Base-by-base conservation (phyloP, 2,329 filamentous ascomycete genomes). In the Hypomyces perniciosus region DNA sequence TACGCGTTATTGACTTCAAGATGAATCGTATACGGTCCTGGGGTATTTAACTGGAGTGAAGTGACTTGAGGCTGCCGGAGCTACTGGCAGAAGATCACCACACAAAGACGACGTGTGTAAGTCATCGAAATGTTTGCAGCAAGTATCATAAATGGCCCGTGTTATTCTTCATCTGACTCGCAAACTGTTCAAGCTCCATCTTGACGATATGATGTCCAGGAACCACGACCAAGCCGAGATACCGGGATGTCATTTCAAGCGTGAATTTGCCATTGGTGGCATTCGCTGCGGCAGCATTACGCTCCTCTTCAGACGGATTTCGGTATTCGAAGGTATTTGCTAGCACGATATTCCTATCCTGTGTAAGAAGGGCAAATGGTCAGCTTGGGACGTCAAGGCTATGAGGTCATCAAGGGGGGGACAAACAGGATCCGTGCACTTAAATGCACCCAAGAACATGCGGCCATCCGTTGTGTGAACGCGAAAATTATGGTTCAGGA, bases 321-420 rank as follows among this genome's bases (percentile, higher is more conserved):
- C 92, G 87, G 69, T 96, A 97, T 69, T 99, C 93, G 68, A 93
- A 87, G 0, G 92, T 88, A 58, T 87, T 79, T 34, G 86, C 79
- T 47, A 99, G 81, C 47, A 99, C 89, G 57, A 97, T 79, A 63
- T 99, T 96, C 61, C 81, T 82, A 55, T 96, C 88, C 90, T 95
- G 59, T 29, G 27, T 8, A 38, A 38, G 20, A 5, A 38, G 20
- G n/a, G 7, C 20, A 20, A n/a, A 6, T 12, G 6, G 10, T 38
- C 20, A 38, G 35, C 35, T n/a, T 9, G 28, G 8, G 41, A 31
- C 9, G 28, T 4, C 27, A 31, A n/a, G 27, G 33, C 29, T 20
- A 20, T 20, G 20, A 20, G 20, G 20, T 20, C 20, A 20, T 20
- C n/a, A 52, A 43, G 50, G 39, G 31, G 47, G 40, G 31, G 42